Evolutionary conservation across 176 grass and related monocot genomes (phyloP).

Genomic region (Tillandsia fasciculata): DNA sequence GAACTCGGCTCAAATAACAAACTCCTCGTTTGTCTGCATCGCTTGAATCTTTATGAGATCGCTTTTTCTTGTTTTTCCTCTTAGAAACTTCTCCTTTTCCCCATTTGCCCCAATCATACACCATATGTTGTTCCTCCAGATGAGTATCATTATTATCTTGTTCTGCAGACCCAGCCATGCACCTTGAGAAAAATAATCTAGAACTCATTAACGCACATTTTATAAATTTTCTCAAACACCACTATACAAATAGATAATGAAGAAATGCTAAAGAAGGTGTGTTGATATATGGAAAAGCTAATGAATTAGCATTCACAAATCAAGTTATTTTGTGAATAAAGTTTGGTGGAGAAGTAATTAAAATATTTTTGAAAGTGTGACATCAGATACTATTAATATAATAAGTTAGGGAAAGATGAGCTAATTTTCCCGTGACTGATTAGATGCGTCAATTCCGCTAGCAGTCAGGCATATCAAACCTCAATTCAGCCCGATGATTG

Average conservation of each 20-base stretch:
- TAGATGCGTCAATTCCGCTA: no score
- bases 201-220: not conserved
- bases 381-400: no score
- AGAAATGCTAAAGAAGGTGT: not conserved
- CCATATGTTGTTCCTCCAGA: not conserved
- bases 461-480: no score
- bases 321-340: no score
- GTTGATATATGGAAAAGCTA: no score
- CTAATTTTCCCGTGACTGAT: no score
- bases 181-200: not conserved
- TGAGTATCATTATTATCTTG: not conserved
- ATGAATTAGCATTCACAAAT: no score
- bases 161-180: not conserved
- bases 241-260: not conserved
- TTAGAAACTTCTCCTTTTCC: slow-evolving; percentile 11
- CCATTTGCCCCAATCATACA: slow-evolving; percentile 3
- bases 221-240: not conserved
- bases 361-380: no score
- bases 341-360: no score
- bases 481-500: no score
- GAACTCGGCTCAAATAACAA: slow-evolving; percentile 84
- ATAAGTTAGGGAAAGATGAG: no score
- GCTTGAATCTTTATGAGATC: slow-evolving; percentile 15
- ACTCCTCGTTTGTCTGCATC: slow-evolving; percentile 51
- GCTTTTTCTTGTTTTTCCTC: slow-evolving; percentile 21